Base-by-base conservation (phyloP, 352 stramenopile species). In the Pythium aristosporum region DNA sequence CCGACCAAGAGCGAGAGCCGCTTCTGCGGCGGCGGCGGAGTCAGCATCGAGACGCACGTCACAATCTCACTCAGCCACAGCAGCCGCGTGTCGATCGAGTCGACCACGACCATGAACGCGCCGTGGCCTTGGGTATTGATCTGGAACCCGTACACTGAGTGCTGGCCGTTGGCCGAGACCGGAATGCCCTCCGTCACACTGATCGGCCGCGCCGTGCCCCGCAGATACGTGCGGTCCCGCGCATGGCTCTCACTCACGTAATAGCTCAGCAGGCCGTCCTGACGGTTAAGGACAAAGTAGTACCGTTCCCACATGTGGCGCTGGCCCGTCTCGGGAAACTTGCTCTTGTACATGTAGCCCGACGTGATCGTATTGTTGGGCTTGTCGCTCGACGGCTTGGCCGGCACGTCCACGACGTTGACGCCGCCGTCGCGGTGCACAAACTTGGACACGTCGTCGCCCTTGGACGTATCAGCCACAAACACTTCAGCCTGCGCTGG, bases 261-360 rank as follows among this genome's bases (percentile, higher is more conserved):
- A 59, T 92, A 95, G 66, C 84, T 91, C 43, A 95, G 57, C 9
- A 81, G 83, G 12, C 85, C 84, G 3, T 92, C 79, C 18, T 74
- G 68, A 37, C 85, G 84, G 59, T 93, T 87, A 20, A 95, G 72
- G 25, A 92, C 84, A 47, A 95, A 95, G 63, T 90, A 95, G 53
- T 89, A 92, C 16, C 87, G 84, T 68, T 95, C 87, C 87, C 87
- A 95, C 34, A 91, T 44, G 41, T 92, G 85, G 16, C 79, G 71
- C 70, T 95, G 82, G 13, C 87, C 87, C 2, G 83, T 91, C 66
- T 93, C 85, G 0, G 87, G 84, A 23, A 92, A 78, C 65, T 89
- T 91, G 77, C 80, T 95, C 65, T 92, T 92, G 73, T 92, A 95
- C 84, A 95, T 91, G 75, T 95, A 95, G 6, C 87, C 87, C n/a